Percentiles rank a stretch among this genome's conserved stretches.
Conservation (phyloP, 495 filamentous ascomycete species). For the Tuber magnatum region DNA sequence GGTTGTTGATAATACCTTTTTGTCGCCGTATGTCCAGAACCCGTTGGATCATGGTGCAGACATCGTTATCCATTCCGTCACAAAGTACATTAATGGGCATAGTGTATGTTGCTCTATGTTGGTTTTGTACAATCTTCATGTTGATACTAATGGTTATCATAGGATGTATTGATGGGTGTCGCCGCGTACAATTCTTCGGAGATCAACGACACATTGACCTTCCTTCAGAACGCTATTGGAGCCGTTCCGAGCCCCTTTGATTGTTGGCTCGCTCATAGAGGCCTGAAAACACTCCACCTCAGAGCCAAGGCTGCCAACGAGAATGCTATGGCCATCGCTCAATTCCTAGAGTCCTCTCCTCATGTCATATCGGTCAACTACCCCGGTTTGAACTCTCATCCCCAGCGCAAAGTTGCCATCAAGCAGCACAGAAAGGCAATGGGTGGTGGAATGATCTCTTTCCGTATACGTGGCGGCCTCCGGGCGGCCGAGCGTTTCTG, state of each 20-base stretch:
- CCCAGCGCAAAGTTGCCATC: conserved; percentile 71
- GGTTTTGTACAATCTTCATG: neutral
- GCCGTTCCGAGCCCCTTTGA: conserved; percentile 92
- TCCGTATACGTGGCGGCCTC: conserved; percentile 86
- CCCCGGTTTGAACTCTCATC: conserved; percentile 79
- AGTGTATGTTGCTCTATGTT: conserved; percentile 45
- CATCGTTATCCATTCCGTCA: conserved; percentile 98
- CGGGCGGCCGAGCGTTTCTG: conserved; percentile 86
- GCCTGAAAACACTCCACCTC: conserved; percentile 92
- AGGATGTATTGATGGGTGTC: conserved; percentile 96
- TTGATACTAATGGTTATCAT: conserved; percentile 36
- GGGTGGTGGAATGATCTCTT: conserved; percentile 95
- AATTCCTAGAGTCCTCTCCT: conserved; percentile 68
- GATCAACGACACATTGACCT: conserved; percentile 67
- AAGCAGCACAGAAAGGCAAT: conserved; percentile 91
- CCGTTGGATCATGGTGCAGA: conserved; percentile 91
- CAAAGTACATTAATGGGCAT: conserved; percentile 99
- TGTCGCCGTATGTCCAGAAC: conserved; percentile 93
- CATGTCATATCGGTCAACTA: conserved; percentile 89
- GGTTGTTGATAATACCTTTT: conserved; percentile 97
- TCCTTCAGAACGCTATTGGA: conserved; percentile 96
- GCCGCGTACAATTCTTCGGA: conserved; percentile 87
- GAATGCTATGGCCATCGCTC: conserved; percentile 74
- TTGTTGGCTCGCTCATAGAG: conserved; percentile 97
- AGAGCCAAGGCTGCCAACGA: conserved; percentile 73